phyloP scores from a whole-genome alignment of 2,329 filamentous ascomycete species.

The Truncatella angustata region DNA sequence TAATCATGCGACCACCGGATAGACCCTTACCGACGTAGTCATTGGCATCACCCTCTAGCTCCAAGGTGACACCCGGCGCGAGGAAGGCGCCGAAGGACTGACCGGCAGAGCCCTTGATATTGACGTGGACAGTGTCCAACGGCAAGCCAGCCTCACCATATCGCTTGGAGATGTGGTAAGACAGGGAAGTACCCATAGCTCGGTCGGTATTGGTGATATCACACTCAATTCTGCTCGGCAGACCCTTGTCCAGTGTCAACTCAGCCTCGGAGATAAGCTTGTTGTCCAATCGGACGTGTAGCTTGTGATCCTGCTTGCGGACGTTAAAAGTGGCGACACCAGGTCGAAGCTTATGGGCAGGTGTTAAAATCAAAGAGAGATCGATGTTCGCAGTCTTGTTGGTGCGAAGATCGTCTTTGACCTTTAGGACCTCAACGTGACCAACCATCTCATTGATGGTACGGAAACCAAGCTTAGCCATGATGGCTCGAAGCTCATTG shows the following conservation, averaged over 20 bases:
- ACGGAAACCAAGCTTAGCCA: conserved; percentile 92
- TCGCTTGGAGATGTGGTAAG: conserved; percentile 91
- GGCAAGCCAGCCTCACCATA: conserved; percentile 88
- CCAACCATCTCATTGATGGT: conserved; percentile 98
- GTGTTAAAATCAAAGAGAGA: conserved; percentile 86
- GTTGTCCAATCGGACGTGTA: conserved; percentile 92
- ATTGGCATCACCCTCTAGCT: conserved; percentile 93
- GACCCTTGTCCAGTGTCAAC: conserved; percentile 87
- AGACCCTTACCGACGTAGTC: conserved; percentile 97
- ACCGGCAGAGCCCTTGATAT: conserved; percentile 93
- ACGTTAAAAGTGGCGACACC: conserved; percentile 97
- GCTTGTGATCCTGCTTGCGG: conserved; percentile 92
- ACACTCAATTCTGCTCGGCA: conserved; percentile 90
- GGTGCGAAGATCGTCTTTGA: conserved; percentile 84
- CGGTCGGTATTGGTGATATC: conserved; percentile 97
- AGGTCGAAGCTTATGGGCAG: conserved; percentile 91
- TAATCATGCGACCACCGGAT: conserved; percentile 86
- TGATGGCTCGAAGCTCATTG: conserved; percentile 93
- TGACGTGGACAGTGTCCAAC: conserved; percentile 91
- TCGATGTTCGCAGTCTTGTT: conserved; percentile 92
- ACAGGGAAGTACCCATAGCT: conserved; percentile 87
- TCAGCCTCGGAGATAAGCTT: conserved; percentile 96
- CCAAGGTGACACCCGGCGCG: conserved; percentile 87
- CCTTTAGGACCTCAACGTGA: conserved; percentile 79
- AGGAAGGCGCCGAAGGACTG: conserved; percentile 96